These are phyloP conservation scores for Diaporthe helianthi DNA, from an alignment of 2,329 filamentous ascomycete genomes.

Conservation along the genomic window DNA sequence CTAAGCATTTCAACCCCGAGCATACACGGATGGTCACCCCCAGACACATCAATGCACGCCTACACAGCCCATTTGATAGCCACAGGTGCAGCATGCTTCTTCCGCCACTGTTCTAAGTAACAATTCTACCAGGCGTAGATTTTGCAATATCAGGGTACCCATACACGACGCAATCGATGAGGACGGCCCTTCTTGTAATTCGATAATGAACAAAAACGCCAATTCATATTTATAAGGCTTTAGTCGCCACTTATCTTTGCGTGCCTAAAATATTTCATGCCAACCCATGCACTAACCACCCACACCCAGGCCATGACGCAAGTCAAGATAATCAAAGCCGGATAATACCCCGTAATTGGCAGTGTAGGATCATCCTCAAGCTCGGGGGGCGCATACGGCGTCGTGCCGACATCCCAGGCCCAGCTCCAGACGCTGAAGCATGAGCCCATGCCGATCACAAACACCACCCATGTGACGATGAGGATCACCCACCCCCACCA, in stretches of 20 bases:
- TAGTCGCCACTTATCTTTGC: constrained; percentile 81
- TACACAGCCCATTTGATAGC: neutral
- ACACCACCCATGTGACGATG: constrained; percentile 90
- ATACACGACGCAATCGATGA: neutral
- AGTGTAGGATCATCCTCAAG: constrained; percentile 93
- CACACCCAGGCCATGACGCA: constrained; percentile 98
- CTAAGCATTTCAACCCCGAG: neutral
- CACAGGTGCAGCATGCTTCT: neutral
- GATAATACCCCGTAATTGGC: constrained; percentile 97
- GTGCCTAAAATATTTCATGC: constrained; percentile 99
- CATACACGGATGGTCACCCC: no score
- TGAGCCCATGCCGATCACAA: constrained; percentile 95
- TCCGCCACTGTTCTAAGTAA: neutral
- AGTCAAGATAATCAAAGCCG: constrained; percentile 89
- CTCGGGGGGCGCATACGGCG: constrained; percentile 93
- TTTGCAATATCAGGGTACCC: neutral
- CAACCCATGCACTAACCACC: constrained; percentile 96
- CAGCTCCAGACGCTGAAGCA: constrained; percentile 96
- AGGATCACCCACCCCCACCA: constrained; percentile 98
- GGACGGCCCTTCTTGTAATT: neutral
- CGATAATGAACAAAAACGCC: neutral
- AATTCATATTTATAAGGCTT: constrained; percentile 25
- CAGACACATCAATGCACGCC: no score
- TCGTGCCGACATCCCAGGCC: constrained; percentile 98
- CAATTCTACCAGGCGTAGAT: no score